These are phyloP conservation scores for Fermentozyma sake DNA, from an alignment of 1,139 yeast species.

Conservation along the genomic window DNA sequence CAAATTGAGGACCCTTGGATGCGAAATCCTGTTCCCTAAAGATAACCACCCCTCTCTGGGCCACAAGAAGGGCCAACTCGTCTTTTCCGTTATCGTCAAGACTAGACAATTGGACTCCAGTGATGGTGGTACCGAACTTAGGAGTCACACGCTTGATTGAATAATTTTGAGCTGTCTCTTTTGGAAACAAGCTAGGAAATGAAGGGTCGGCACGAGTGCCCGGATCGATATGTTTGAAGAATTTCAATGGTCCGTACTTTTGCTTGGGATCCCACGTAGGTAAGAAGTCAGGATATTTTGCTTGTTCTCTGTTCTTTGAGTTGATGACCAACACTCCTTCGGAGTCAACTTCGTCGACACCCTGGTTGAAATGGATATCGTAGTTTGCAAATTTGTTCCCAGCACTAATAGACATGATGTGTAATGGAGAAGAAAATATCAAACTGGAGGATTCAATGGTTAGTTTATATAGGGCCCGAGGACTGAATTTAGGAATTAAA, in stretches of 20 bases:
- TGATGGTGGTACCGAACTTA: constrained; percentile 60
- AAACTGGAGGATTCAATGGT: too few species aligned
- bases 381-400: constrained; percentile 28
- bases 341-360: constrained; percentile 32
- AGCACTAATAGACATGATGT: constrained; percentile 3
- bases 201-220: constrained; percentile 56
- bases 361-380: constrained; percentile 36
- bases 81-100: constrained; percentile 27
- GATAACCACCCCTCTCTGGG: constrained; percentile 38
- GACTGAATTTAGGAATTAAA: too few species aligned
- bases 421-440: not conserved
- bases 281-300: constrained; percentile 36
- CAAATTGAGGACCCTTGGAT: constrained; percentile 28
- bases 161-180: constrained; percentile 16
- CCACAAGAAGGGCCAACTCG: constrained; percentile 36
- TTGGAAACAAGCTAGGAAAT: constrained; percentile 46
- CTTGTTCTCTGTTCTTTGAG: constrained; percentile 15
- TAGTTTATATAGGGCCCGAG: too few species aligned
- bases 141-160: constrained; percentile 48
- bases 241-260: constrained; percentile 40
- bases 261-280: constrained; percentile 50
- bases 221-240: constrained; percentile 48
- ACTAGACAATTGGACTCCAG: constrained; percentile 23
- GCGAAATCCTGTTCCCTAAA: constrained; percentile 38
- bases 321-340: constrained; percentile 36